Conservation (phyloP, 1,284 basidiomycete species). For the Xerocomus alliaceus region DNA sequence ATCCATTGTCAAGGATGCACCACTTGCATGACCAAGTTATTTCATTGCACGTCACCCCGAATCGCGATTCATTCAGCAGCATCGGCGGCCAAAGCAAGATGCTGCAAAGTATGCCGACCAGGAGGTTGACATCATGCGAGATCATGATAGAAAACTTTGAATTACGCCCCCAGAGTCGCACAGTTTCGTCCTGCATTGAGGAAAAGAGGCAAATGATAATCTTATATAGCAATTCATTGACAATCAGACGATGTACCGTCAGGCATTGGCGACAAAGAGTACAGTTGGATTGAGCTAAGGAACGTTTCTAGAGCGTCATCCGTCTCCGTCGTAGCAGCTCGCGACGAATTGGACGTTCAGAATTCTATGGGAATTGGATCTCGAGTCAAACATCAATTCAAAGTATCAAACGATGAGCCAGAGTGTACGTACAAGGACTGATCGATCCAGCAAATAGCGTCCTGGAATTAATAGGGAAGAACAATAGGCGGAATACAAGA, state of each 20-base stretch:
- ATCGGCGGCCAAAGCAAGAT: no score
- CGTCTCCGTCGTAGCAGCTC: constrained; percentile 1
- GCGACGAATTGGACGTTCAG: not conserved
- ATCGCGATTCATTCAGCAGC: no score
- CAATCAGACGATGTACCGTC: constrained; percentile 14
- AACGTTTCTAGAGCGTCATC: constrained; percentile 16
- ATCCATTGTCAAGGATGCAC: no score
- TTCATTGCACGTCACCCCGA: no score
- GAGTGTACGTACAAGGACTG: constrained; percentile 25
- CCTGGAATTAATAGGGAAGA: constrained; percentile 4
- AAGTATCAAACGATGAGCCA: not conserved
- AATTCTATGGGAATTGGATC: constrained; percentile 14
- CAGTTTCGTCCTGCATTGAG: not conserved
- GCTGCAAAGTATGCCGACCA: no score
- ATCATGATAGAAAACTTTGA: not conserved
- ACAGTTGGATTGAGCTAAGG: constrained; percentile 19
- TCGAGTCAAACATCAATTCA: constrained; percentile 1
- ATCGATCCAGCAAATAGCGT: constrained; percentile 6
- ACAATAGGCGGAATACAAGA: constrained; percentile 23
- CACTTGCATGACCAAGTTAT: no score
- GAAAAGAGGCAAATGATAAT: constrained; percentile 13
- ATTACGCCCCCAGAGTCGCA: not conserved
- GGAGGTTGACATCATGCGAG: no score
- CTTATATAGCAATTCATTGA: constrained; percentile 12
- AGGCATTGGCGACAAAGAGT: constrained; percentile 12